Base-by-base conservation (phyloP, 2,329 filamentous ascomycete species). In the Pestalotiopsis sp. region DNA sequence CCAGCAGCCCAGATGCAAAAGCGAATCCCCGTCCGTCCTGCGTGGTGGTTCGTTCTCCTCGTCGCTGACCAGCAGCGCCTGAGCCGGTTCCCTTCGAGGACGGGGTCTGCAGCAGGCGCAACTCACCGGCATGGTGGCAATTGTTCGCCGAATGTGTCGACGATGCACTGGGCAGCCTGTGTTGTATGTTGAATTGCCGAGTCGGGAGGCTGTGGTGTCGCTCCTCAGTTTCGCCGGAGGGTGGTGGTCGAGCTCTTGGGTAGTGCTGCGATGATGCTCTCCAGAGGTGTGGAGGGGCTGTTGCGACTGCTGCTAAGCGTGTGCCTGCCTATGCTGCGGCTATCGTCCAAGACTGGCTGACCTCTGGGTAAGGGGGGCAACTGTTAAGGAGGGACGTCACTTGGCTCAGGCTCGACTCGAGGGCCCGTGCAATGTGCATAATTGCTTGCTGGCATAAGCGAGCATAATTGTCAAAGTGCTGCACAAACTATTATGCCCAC, bases 91-190 rank as follows among this genome's bases (percentile, higher is more conserved):
- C 13, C 6, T 6, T n/a, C 17, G 25, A 17, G 36, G 27, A 31
- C 36, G 63, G 25, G 17, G 14, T 41, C 39, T 41, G 38, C 14
- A 39, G 4, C 9, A 20, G 23, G 38, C 13, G 38, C 13, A 39
- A 79, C 83, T 64, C 82, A 85, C 83, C 78, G 83, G 83, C 83
- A 85, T 85, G 73, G 80, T 84, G 81, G 76, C 75, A 69, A 67
- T 73, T 70, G 71, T 45, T 66, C 64, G 52, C 39, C 68, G 57
- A 64, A 64, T 45, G 31, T 52, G 45, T 65, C 60, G 68, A 56
- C 39, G 66, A 67, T 68, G 60, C 68, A 62, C 65, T 61, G 49
- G 31, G 31, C 31, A 60, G 20, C 52, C 25, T 41, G 12, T 13
- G n/a, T 20, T n/a, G 11, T 62, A 45, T n/a, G 63, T 66, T 57